Evolutionary conservation across 129 eudicot genomes (phyloP), one percentile per base, ranked within the genome.

Genomic region (Mikania micrantha): DNA sequence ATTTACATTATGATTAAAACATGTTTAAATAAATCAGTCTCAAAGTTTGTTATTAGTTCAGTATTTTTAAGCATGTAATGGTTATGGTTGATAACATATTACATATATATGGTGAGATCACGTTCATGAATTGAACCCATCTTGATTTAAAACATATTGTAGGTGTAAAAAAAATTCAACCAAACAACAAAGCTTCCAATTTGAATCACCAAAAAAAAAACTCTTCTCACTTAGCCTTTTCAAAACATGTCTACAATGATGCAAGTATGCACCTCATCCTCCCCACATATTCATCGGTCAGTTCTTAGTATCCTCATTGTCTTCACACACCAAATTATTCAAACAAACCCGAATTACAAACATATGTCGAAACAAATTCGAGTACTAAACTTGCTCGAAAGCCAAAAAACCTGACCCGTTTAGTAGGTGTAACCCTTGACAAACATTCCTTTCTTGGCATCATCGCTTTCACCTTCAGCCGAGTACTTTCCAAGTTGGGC

Each of bases 401-500:
- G 16, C 66, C 49, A 22, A 56, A 54, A 53, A 69, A 31, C 21
- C 17, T 1, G 12, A 40, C 31, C 44, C 39, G 34, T 38, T 86
- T 61, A 90, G 64, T 90, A 90, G 58, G 97, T 87, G 74, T 85
- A 90, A 56, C 97, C 97, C 78, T 90, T 82, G 24, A 90, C 90
- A 16, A 91, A 91, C 93, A 91, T 87, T 64, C 97, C 95, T 73
- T 81, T 85, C 85, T 85, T 91, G 47, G 94, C 96, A 49, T 88
- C 96, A 19, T 87, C 90, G 7, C 78, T 81, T 78, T 90, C 97
- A 22, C 97, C 97, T 21, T 87, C 95, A 36, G 95, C 97, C 1
- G 92, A 84, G 83, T 90, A 90, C 77, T 74, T 87, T 42, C 90
- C 97, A 5, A 87, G 96, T 50, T 91, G 97, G 34, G 96, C 97